These are phyloP conservation scores for Entamoeba invadens DNA, from an alignment of 208 protist species.

Conservation along the genomic window DNA sequence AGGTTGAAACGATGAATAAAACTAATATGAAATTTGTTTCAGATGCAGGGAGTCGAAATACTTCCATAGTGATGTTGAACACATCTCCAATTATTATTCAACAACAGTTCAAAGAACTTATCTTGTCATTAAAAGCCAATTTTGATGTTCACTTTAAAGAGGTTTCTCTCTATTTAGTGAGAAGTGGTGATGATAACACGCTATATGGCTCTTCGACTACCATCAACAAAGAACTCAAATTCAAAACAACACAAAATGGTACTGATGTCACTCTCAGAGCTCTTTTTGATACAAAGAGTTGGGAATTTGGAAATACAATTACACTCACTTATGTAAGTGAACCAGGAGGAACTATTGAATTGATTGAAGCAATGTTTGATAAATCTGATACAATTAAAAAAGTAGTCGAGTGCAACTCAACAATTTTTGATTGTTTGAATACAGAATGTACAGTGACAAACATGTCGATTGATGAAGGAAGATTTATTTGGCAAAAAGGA, in stretches of 20 bases:
- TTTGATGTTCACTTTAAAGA: too few species aligned
- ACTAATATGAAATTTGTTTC: too few species aligned
- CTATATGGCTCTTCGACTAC: too few species aligned
- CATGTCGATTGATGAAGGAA: not conserved
- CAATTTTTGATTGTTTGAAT: not conserved
- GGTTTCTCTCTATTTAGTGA: not conserved
- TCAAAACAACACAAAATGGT: not conserved
- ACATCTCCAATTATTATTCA: too few species aligned
- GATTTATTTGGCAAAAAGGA: not conserved
- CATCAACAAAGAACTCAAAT: not conserved
- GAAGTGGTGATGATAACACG: too few species aligned
- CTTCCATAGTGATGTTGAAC: not conserved
- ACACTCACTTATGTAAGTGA: too few species aligned
- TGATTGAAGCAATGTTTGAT: not conserved
- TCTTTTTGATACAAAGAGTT: not conserved
- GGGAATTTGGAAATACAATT: not conserved
- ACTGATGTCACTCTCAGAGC: not conserved
- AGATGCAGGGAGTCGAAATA: not conserved
- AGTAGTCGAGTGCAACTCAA: not conserved
- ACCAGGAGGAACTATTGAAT: not conserved
- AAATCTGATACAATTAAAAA: not conserved
- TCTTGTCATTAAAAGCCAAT: not conserved
- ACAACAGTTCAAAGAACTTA: too few species aligned
- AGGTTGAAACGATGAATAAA: too few species aligned
- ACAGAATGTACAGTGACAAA: not conserved